Conservation (phyloP, 805 yeast species). For the Starmerella etchellsii region DNA sequence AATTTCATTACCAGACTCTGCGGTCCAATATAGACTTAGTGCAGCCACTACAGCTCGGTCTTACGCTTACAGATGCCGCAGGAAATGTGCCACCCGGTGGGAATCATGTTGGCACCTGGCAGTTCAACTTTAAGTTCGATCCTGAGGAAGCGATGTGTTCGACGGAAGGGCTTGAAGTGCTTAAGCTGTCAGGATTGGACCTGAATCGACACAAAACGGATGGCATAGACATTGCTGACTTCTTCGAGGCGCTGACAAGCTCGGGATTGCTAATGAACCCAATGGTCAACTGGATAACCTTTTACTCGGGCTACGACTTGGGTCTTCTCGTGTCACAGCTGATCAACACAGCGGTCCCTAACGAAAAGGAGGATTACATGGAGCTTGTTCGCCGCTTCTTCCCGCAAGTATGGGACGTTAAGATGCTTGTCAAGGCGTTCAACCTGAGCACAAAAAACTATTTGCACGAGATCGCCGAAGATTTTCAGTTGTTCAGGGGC, state of each 20-base stretch:
- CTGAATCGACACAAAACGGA: slow-evolving; percentile 56
- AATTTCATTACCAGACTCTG: slow-evolving; percentile 91
- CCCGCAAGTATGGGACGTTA: slow-evolving; percentile 76
- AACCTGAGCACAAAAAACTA: slow-evolving; percentile 28
- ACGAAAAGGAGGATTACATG: slow-evolving; percentile 63
- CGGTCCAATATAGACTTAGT: slow-evolving; percentile 81
- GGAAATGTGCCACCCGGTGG: slow-evolving; percentile 52
- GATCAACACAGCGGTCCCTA: slow-evolving; percentile 65
- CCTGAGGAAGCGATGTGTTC: slow-evolving; percentile 68
- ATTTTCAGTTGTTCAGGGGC: slow-evolving; percentile 28
- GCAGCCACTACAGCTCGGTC: slow-evolving; percentile 74
- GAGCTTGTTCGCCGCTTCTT: slow-evolving; percentile 59
- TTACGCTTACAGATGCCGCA: slow-evolving; percentile 54
- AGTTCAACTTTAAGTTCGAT: slow-evolving; percentile 81
- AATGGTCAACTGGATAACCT: slow-evolving; percentile 73
- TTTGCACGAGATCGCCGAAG: slow-evolving; percentile 32
- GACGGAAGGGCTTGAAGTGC: slow-evolving; percentile 66
- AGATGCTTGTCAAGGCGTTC: slow-evolving; percentile 33
- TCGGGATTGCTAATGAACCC: slow-evolving; percentile 72
- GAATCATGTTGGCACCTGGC: slow-evolving; percentile 73
- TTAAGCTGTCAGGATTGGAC: slow-evolving; percentile 72
- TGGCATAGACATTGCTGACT: slow-evolving; percentile 69
- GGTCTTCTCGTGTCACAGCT: slow-evolving; percentile 75
- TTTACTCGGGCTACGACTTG: slow-evolving; percentile 88
- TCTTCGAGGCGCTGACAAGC: slow-evolving; percentile 72